phyloP scores from a whole-genome alignment of 495 filamentous ascomycete genomes.

The Staphylotrichum tortipilum region DNA sequence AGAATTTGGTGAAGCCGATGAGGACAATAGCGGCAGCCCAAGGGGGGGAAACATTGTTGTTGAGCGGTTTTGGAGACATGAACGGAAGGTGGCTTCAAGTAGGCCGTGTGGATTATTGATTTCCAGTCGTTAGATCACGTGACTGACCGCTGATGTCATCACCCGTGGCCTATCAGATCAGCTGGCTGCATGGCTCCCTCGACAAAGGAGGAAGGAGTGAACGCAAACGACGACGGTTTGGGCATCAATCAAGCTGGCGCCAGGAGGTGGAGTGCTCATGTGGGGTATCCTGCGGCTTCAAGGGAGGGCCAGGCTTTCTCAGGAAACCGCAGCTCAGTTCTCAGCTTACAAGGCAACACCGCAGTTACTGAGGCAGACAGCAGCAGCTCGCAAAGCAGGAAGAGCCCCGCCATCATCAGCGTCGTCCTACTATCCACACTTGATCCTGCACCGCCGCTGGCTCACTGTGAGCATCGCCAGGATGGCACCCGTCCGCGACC shows the following conservation, averaged over 20 bases:
- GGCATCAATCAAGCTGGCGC: constrained; percentile 3
- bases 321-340: constrained; percentile 15
- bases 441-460: constrained; percentile 21
- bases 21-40: background rate
- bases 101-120: too few relatives aligned
- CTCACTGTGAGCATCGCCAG: constrained; percentile 28
- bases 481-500: constrained; percentile 61
- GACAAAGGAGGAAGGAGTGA: constrained; percentile 27
- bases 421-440: too few relatives aligned
- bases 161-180: constrained; percentile 14
- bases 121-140: background rate
- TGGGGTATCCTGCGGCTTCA: constrained; percentile 22
- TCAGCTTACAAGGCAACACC: constrained; percentile 8
- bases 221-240: constrained; percentile 2
- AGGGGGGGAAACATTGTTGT: background rate
- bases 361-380: constrained; percentile 5
- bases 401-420: too few relatives aligned
- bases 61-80: background rate
- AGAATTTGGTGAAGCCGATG: too few relatives aligned
- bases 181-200: background rate
- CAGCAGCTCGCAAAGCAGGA: too few relatives aligned
- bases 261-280: constrained; percentile 13
- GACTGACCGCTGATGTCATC: background rate
- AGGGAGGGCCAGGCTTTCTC: constrained; percentile 20
- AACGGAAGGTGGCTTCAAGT: background rate